Base-by-base conservation (phyloP, 345 rosid species). In the Tarenaya hassleriana region DNA sequence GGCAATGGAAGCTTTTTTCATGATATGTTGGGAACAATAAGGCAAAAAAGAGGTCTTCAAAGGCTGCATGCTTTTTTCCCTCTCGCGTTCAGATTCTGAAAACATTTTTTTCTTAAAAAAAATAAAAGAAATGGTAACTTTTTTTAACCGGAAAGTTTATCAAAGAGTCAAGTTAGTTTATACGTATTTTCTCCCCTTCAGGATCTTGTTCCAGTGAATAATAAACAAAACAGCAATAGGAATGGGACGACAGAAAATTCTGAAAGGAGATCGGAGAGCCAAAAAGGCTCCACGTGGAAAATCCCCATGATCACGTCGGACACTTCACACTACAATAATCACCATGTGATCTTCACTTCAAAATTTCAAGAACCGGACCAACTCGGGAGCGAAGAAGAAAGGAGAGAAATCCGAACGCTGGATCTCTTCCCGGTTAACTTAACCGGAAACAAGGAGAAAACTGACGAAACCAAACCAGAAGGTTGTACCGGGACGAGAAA, bases 371-470 rank as follows among this genome's bases (percentile, higher is more conserved):
- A 51, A 70, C n/a, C 14, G 27, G 8, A 31, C 45, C 56, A 43
- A 20, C 41, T 40, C 34, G 54, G 29, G 40, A 13, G 69, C 21
- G 60, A 53, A 1, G 67, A 56, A 21, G 50, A 75, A 27, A 58
- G 18, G 42, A 69, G 69, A 24, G 79, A 70, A 45, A 55, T 67
- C 6, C 66, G 62, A 55, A 77, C 86, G 4, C 74, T 83, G 16
- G 61, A 75, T 69, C 79, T 83, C 52, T 83, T 83, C 53, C 90
- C 90, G 24, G 67, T 73, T 16, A 19, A 56, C n/a, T n/a, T n/a
- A n/a, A n/a, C n/a, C n/a, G 33, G 52, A 21, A 65, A 44, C 34
- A 50, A 56, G 50, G 61, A 63, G 37, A 66, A 66, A 58, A 46
- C 45, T 44, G 55, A 24, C 11, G 50, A 54, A 47, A 50, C 34